phyloP scores from a whole-genome alignment of 495 filamentous ascomycete genomes.

The Aspergillus haitiensis region DNA sequence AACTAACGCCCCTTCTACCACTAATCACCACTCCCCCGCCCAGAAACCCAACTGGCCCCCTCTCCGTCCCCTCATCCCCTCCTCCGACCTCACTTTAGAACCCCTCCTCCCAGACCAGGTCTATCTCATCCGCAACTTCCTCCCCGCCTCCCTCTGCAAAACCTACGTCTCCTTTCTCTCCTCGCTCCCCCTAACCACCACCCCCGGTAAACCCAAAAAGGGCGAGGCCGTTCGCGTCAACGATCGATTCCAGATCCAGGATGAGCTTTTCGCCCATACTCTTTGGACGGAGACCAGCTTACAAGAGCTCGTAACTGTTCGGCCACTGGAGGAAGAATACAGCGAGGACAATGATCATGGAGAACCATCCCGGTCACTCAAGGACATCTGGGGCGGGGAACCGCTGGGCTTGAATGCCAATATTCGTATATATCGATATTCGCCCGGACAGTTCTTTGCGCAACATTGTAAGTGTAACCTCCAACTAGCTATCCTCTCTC shows the following conservation, averaged over 20 bases:
- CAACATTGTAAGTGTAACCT: constrained; percentile 68
- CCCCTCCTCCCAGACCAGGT: constrained; percentile 67
- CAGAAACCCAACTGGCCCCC: constrained; percentile 63
- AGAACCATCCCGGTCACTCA: constrained; percentile 27
- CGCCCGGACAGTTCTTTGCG: constrained; percentile 82
- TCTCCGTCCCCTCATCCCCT: constrained; percentile 70
- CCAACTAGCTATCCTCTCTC: constrained; percentile 3
- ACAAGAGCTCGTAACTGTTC: constrained; percentile 32
- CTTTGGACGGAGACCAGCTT: constrained; percentile 60
- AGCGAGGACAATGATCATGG: constrained; percentile 48
- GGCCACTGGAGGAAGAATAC: constrained; percentile 49
- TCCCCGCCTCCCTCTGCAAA: constrained; percentile 75
- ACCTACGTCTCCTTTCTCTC: constrained; percentile 77
- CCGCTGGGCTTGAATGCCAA: constrained; percentile 85
- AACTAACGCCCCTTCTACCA: constrained; percentile 22
- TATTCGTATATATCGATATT: constrained; percentile 90
- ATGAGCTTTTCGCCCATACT: constrained; percentile 68
- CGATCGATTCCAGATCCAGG: constrained; percentile 84
- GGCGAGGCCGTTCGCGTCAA: constrained; percentile 87
- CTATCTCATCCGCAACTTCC: constrained; percentile 73
- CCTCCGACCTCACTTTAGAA: constrained; percentile 60
- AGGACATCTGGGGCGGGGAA: constrained; percentile 72
- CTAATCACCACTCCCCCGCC: constrained; percentile 10
- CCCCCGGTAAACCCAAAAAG: constrained; percentile 78
- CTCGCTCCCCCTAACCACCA: constrained; percentile 74